Base-by-base conservation (phyloP, 2,329 filamentous ascomycete species). In the Phoma herbarum region DNA sequence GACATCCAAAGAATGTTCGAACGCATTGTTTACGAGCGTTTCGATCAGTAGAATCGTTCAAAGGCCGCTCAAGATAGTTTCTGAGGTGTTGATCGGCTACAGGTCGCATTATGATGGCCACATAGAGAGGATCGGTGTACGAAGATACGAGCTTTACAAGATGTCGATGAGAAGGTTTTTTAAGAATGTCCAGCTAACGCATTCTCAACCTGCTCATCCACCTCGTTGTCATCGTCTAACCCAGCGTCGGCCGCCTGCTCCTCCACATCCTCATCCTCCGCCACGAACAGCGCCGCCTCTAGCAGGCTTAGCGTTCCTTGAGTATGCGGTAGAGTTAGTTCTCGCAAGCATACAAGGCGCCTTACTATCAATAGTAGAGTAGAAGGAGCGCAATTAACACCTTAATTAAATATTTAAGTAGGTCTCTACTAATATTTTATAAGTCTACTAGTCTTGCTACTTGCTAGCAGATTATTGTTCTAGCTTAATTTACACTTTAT, bases 311-410 rank as follows among this genome's bases (percentile, higher is more conserved):
- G 39, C 39, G 22, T 12, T 12, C 10, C 14, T 23, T 16, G 39
- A 42, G 11, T 42, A 23, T 25, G 39, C 39, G 7, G 39, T 10
- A 20, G 39, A 23, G 22, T 10, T 10, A 20, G 39, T 16, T 42
- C 22, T 12, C 18, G 26, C 14, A 14, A 31, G 43, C 43, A n/a
- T 14, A 18, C 8, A 16, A n/a, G 43, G 31, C 11, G 43, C 25
- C 43, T 31, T 46, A n/a, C 26, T 31, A n/a, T 46, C 12, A 26
- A n/a, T 26, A 11, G 43, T 26, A n/a, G 43, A 18, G 43, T 46
- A 11, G 26, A 26, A 46, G 43, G 43, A 28, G 43, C 43, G 4
- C 16, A 26, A 26, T 46, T 46, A n/a, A 46, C 43, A 31, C 43
- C 25, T 26, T 46, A 26, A 4, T 46, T n/a, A 9, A 46, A 31